Evolutionary conservation across 305 asterid genomes (phyloP), one percentile per base, ranked within the genome.

Genomic region (Fraxinus platypoda): DNA sequence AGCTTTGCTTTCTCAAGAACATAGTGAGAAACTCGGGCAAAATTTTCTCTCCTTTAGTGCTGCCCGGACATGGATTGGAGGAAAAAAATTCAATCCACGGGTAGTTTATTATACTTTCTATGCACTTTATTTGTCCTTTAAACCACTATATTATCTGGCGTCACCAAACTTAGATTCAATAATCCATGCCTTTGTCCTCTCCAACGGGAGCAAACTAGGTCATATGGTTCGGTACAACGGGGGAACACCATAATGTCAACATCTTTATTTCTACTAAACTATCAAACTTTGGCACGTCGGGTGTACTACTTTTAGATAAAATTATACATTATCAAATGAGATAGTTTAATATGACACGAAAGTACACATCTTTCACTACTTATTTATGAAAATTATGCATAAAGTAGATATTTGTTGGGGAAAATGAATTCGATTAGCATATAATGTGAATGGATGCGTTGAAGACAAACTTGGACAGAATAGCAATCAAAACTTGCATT

Each of bases 31-130:
- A 62, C 26, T 25, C 0, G 76, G 66, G 41, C 52, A 76, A 49
- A 6, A 41, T 0, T 43, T 75, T 75, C 7, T 66, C 11, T 0
- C 43, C 11, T 75, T 38, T 8, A n/a, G 34, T 38, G 74, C 80
- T 66, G 76, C 77, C 84, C 19, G 75, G 81, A 43, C 84, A 43
- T 31, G 77, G 81, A 76, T 68, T 49, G 26, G 74, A 25, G 59
- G 81, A 77, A 68, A 26, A 11, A 12, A 68, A 0, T 12, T 64
- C 35, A 68, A 13, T 68, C 25, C 2, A 5, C 3, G 21, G 21
- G 74, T 68, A 28, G 70, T 28, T 25, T 1, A 76, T 23, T 49
- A 49, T 15, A 25, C 70, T 76, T 28, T 49, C 80, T 11, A 76
- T 76, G 80, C 7, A 41, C 71, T 43, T 76, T 76, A 76, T 49